Evolutionary conservation across 352 stramenopile species (phyloP).

Genomic region (Nothophytophthora sp.): DNA sequence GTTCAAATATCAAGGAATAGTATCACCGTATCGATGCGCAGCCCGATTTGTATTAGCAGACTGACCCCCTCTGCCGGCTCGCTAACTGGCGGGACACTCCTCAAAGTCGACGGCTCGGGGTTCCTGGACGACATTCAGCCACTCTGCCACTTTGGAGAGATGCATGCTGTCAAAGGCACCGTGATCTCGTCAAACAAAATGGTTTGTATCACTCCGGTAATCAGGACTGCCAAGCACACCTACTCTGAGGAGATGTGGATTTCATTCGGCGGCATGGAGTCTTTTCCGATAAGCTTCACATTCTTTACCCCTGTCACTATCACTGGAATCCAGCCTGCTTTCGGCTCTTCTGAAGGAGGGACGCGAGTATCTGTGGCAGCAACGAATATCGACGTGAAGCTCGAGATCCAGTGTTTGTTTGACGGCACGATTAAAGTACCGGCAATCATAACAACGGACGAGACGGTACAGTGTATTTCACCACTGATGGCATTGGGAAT

Average conservation of each 20-base stretch:
- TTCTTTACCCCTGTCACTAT: conserved; percentile 22
- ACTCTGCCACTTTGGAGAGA: conserved; percentile 36
- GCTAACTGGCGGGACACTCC: conserved; percentile 20
- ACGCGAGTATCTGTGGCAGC: conserved; percentile 26
- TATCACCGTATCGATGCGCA: conserved; percentile 7
- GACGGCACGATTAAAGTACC: conserved; percentile 7
- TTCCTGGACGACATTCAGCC: conserved; percentile 20
- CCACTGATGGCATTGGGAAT: conserved; percentile 27
- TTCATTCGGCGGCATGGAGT: conserved; percentile 27
- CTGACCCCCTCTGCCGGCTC: conserved; percentile 24
- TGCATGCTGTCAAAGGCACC: conserved; percentile 8
- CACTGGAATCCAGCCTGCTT: conserved; percentile 12
- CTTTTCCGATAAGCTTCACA: conserved; percentile 17
- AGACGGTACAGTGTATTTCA: conserved; percentile 21
- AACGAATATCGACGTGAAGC: conserved; percentile 19
- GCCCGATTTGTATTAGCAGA: conserved; percentile 10
- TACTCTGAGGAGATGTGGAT: conserved; percentile 33
- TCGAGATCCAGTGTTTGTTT: conserved; percentile 38
- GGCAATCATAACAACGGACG: conserved; percentile 2
- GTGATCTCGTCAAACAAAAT: conserved; percentile 22
- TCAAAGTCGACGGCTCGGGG: conserved; percentile 33
- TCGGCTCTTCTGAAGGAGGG: conserved; percentile 34
- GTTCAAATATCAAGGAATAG: conserved; percentile 30
- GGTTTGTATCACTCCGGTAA: conserved; percentile 22
- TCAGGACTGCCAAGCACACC: conserved; percentile 3